Evolutionary conservation across 176 grass and related monocot species (phyloP).

Genomic region (Avena insularis): DNA sequence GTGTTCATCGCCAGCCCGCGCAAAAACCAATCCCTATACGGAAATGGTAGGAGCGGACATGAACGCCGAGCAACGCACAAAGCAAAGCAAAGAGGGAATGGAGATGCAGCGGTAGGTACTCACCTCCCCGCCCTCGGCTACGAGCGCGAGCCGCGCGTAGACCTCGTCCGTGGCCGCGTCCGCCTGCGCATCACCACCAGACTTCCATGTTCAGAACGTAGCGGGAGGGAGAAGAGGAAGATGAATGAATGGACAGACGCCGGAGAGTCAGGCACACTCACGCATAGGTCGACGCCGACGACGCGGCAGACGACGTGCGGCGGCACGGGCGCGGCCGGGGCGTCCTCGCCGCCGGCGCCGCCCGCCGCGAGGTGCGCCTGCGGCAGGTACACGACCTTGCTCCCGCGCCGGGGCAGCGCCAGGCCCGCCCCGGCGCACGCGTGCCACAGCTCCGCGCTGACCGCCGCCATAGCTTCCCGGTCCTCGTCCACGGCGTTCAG

Average conservation of each 20-base stretch:
- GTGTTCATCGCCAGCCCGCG: not conserved
- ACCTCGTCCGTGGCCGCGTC: conserved; percentile 89
- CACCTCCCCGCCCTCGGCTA: conserved; percentile 66
- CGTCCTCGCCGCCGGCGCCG: conserved; percentile 7
- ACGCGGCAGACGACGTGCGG: conserved; percentile 82
- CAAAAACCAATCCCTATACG: conserved; percentile 6
- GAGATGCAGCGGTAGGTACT: not conserved
- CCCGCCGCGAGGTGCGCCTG: conserved; percentile 79
- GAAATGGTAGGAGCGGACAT: not conserved
- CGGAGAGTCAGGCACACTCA: conserved; percentile 42
- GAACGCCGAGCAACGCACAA: not conserved
- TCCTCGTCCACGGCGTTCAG: conserved; percentile 73
- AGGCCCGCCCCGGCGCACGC: conserved; percentile 76
- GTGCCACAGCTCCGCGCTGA: conserved; percentile 88
- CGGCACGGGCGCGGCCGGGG: conserved; percentile 35
- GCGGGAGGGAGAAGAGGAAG: not conserved
- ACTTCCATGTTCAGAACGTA: not conserved
- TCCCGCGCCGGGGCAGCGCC: conserved; percentile 71
- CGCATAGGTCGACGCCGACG: conserved; percentile 82
- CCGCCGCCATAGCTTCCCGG: conserved; percentile 25
- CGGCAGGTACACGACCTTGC: conserved; percentile 90
- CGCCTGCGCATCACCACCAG: conserved; percentile 61
- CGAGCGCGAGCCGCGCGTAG: conserved; percentile 77
- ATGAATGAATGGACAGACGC: conserved; percentile 5
- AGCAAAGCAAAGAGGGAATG: too few relatives aligned